These are phyloP conservation scores for Jamesozyma spencerorum DNA, from an alignment of 805 yeast species.

Conservation along the genomic window DNA sequence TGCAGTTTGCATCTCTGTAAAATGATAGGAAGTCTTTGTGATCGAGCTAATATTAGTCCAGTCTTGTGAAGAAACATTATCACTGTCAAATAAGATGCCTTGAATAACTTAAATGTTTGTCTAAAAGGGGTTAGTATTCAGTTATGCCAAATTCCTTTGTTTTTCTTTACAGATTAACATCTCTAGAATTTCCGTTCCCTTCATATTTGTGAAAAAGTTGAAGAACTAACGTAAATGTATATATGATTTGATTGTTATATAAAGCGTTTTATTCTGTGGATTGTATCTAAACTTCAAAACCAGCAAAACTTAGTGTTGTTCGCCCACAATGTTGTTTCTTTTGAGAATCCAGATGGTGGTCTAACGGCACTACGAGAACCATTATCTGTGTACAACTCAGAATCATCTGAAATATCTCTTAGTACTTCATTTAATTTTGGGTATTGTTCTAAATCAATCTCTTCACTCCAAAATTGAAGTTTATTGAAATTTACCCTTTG, in stretches of 20 bases:
- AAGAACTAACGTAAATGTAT: too few relatives aligned
- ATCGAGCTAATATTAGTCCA: neutral
- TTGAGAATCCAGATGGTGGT: slow-evolving; percentile 21
- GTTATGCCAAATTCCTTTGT: too few relatives aligned
- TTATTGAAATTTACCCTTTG: slow-evolving; percentile 18
- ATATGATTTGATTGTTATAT: too few relatives aligned
- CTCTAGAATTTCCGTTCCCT: too few relatives aligned
- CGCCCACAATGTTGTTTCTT: slow-evolving; percentile 31
- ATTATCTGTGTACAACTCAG: slow-evolving; percentile 21
- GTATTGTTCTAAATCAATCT: slow-evolving; percentile 22
- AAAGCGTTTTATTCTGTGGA: too few relatives aligned
- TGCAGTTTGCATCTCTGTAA: neutral
- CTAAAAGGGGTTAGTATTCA: too few relatives aligned
- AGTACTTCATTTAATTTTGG: slow-evolving; percentile 16
- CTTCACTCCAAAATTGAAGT: slow-evolving; percentile 36
- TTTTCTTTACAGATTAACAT: too few relatives aligned
- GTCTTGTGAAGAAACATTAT: slow-evolving; percentile 1
- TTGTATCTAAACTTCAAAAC: slow-evolving; percentile 37
- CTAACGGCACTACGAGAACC: slow-evolving; percentile 36
- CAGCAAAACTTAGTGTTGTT: slow-evolving; percentile 41
- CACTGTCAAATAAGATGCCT: too few relatives aligned
- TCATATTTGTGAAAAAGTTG: too few relatives aligned
- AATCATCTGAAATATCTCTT: slow-evolving; percentile 17
- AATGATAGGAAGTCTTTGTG: neutral
- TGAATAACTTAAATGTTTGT: too few relatives aligned